phyloP scores from a whole-genome alignment of 345 rosid species.

The Cardamine resedifolia region DNA sequence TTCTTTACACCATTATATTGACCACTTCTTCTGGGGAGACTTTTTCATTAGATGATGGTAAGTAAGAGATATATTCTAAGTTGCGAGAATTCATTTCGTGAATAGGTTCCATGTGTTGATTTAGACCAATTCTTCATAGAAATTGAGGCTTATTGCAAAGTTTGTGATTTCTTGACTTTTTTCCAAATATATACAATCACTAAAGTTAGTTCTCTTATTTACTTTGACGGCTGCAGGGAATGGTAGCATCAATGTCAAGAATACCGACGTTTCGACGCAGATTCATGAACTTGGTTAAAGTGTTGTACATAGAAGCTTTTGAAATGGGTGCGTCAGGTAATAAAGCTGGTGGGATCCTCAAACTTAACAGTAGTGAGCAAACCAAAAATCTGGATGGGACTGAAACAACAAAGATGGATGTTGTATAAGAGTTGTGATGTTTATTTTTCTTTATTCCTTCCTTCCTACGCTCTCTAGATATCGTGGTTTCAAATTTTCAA shows the following conservation, averaged over 20 bases:
- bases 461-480: background rate
- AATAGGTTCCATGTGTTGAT: background rate
- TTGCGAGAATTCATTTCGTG: background rate
- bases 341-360: slow-evolving; percentile 44
- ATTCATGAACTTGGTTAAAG: slow-evolving; percentile 61
- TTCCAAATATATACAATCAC: background rate
- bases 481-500: background rate
- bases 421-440: slow-evolving; percentile 7
- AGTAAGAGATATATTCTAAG: background rate
- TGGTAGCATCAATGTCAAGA: slow-evolving; percentile 68
- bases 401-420: slow-evolving; percentile 4
- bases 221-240: slow-evolving; percentile 61
- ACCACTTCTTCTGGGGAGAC: background rate
- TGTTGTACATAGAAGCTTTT: slow-evolving; percentile 56
- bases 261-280: slow-evolving; percentile 72
- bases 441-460: background rate
- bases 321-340: slow-evolving; percentile 46
- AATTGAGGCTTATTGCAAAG: background rate
- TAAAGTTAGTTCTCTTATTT: background rate
- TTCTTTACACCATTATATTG: background rate
- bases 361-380: slow-evolving; percentile 20
- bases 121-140: background rate
- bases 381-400: slow-evolving; percentile 11
- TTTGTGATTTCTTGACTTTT: background rate
- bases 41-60: background rate